Evolutionary conservation across 129 eudicot genomes (phyloP).

Genomic region (Pittosporum tobira): DNA sequence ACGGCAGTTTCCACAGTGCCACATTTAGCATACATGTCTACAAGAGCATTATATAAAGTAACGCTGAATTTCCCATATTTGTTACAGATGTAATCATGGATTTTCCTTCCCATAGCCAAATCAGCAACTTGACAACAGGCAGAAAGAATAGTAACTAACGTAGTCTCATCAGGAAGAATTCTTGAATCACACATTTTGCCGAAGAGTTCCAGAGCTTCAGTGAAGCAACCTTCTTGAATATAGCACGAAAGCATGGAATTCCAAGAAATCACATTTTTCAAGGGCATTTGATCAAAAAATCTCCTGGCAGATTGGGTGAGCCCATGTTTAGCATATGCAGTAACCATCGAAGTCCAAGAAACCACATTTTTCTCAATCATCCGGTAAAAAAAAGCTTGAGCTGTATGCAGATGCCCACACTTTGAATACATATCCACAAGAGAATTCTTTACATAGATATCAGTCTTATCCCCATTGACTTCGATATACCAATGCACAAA

Average conservation of each 20-base stretch:
- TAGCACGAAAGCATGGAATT: slow-evolving; percentile 32
- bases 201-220: slow-evolving; percentile 22
- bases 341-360: slow-evolving; percentile 38
- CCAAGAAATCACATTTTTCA: slow-evolving; percentile 34
- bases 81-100: slow-evolving; percentile 13
- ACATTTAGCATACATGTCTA: slow-evolving; percentile 42
- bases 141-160: slow-evolving; percentile 23
- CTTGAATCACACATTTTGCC: slow-evolving; percentile 17
- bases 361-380: slow-evolving; percentile 30
- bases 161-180: slow-evolving; percentile 22
- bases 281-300: slow-evolving; percentile 23
- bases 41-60: slow-evolving; percentile 19
- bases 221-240: slow-evolving; percentile 21
- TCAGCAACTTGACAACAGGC: slow-evolving; percentile 33
- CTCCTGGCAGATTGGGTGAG: slow-evolving; percentile 14
- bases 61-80: slow-evolving; percentile 3
- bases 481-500: slow-evolving; percentile 22
- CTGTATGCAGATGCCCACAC: slow-evolving; percentile 7
- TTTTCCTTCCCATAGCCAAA: slow-evolving; percentile 20
- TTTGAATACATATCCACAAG: slow-evolving; percentile 32
- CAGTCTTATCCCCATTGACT: slow-evolving; percentile 13
- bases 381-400: slow-evolving; percentile 16
- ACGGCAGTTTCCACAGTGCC: slow-evolving; percentile 25
- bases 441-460: slow-evolving; percentile 25
- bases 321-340: slow-evolving; percentile 30